Evolutionary conservation across 306 rosid species (phyloP).

Genomic region (Cucurbita argyrosperma): DNA sequence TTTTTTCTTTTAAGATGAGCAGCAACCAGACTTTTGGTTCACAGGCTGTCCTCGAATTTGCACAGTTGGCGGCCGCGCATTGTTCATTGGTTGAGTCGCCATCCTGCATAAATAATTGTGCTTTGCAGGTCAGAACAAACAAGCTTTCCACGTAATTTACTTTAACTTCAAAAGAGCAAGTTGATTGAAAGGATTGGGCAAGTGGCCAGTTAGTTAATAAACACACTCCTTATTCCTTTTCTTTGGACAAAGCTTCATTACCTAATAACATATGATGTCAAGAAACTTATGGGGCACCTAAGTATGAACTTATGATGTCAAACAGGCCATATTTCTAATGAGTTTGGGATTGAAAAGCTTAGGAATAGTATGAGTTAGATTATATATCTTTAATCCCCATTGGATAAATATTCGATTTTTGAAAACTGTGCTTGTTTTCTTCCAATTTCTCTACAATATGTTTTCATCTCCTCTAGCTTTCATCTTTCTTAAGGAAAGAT

Average conservation of each 20-base stretch:
- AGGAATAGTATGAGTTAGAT: not conserved
- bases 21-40: constrained; percentile 92
- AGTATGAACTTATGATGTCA: not conserved
- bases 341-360: not conserved
- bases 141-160: not conserved
- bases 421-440: too few species aligned
- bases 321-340: not conserved
- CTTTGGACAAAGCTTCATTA: not conserved
- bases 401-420: too few species aligned
- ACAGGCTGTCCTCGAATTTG: constrained; percentile 98
- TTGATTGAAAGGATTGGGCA: not conserved
- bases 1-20: constrained; percentile 60
- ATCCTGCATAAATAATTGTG: constrained; percentile 34
- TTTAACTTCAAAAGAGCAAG: not conserved
- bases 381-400: too few species aligned
- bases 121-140: not conserved
- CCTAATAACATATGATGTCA: not conserved
- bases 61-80: constrained; percentile 86
- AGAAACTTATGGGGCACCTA: not conserved
- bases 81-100: constrained; percentile 96
- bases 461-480: too few species aligned
- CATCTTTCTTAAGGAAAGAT: too few species aligned
- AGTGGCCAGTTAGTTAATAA: not conserved
- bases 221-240: not conserved
- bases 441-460: too few species aligned